Evolutionary conservation across 148 eudicot genomes (phyloP).

Genomic region (Pouteria glomerata): DNA sequence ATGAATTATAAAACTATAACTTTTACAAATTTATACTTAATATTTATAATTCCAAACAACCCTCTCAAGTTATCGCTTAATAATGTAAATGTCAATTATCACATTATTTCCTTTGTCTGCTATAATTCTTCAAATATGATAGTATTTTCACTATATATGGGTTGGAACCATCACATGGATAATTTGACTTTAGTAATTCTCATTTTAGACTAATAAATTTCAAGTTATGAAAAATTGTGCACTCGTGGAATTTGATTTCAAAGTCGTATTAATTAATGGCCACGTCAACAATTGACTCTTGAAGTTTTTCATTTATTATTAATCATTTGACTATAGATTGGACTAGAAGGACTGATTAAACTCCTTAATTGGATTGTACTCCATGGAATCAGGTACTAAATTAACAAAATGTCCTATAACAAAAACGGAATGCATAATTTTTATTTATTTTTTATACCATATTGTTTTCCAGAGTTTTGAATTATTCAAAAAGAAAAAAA

Average conservation of each 20-base stretch:
- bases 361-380: background rate
- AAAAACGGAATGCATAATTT: background rate
- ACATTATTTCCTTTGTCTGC: background rate
- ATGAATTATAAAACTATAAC: no score
- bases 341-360: background rate
- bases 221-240: background rate
- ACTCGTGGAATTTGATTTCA: no score
- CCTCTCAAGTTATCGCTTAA: background rate
- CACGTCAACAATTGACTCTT: background rate
- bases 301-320: background rate
- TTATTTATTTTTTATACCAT: no score
- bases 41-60: background rate
- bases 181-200: background rate
- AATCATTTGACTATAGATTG: no score
- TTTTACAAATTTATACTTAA: no score
- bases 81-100: background rate
- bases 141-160: background rate
- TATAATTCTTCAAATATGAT: background rate
- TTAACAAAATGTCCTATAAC: no score
- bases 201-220: no score
- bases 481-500: no score
- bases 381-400: background rate
- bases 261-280: background rate
- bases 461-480: background rate
- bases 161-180: background rate